A percentile compares a stretch with the other conserved stretches of the same genome.
Evolutionary conservation across 1,284 basidiomycete genomes (phyloP).

Genomic region (Heterobasidion annosum): DNA sequence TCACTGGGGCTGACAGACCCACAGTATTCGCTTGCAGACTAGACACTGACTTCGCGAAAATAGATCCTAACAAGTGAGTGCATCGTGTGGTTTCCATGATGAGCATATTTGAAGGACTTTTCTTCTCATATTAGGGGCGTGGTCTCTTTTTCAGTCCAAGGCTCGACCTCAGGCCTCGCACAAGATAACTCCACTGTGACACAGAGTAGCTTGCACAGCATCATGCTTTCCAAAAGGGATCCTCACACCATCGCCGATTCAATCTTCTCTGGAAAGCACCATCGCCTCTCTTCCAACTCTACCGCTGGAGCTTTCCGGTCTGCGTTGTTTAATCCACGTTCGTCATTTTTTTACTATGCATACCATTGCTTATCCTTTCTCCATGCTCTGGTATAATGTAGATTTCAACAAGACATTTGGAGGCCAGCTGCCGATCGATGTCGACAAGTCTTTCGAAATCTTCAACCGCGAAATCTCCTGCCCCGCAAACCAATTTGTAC

Average conservation of each 20-base stretch:
- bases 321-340: neutral
- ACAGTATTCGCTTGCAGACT: neutral
- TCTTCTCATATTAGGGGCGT: neutral
- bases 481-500: slow-evolving; percentile 17
- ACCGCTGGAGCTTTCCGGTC: neutral
- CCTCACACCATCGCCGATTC: too few relatives aligned
- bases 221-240: neutral
- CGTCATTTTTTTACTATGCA: neutral
- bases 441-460: slow-evolving; percentile 28
- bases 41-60: neutral
- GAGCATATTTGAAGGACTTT: neutral
- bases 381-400: neutral
- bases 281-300: neutral
- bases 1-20: too few relatives aligned
- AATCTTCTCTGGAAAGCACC: too few relatives aligned
- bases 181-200: neutral
- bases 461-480: slow-evolving; percentile 33
- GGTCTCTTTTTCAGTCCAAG: neutral
- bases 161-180: neutral
- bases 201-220: neutral
- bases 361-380: neutral
- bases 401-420: slow-evolving; percentile 20
- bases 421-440: slow-evolving; percentile 19
- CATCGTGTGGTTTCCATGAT: neutral
- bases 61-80: neutral